Evolutionary conservation across 208 protist genomes (phyloP).

Genomic region (Crithidia brevicula): DNA sequence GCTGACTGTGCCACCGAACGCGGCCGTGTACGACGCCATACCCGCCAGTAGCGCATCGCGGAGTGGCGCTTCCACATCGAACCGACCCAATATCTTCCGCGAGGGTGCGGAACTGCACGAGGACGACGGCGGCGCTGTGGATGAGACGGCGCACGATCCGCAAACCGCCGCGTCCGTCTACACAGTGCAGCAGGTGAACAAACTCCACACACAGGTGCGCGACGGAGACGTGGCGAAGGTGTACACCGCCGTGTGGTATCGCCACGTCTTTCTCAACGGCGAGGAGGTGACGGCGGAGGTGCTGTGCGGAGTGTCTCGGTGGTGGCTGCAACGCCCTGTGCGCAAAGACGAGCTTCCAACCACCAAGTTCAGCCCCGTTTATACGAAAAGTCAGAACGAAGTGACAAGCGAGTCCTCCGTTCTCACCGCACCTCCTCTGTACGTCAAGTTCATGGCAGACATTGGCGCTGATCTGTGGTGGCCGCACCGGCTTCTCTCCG

Average conservation of each 20-base stretch:
- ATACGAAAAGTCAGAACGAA: neutral
- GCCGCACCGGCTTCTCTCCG: slow-evolving; percentile 22
- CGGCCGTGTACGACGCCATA: slow-evolving; percentile 17
- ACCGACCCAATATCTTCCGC: neutral
- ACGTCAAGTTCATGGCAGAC: slow-evolving; percentile 32
- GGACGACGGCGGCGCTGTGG: slow-evolving; percentile 21
- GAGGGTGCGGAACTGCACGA: slow-evolving; percentile 22
- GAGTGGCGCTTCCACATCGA: too few species aligned
- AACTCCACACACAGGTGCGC: slow-evolving; percentile 1
- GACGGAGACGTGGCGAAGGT: neutral
- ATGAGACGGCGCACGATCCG: slow-evolving; percentile 35
- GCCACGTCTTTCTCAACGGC: slow-evolving; percentile 37
- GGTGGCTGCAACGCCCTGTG: slow-evolving; percentile 61
- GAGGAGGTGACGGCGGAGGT: slow-evolving; percentile 19
- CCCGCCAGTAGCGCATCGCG: neutral
- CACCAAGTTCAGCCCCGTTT: neutral
- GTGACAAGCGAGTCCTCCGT: neutral
- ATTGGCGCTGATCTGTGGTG: slow-evolving; percentile 29
- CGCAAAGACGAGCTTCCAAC: slow-evolving; percentile 35
- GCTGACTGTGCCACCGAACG: slow-evolving; percentile 26
- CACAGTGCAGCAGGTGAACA: slow-evolving; percentile 32
- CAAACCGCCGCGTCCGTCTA: slow-evolving; percentile 42
- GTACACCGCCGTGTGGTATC: slow-evolving; percentile 35
- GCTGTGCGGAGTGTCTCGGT: slow-evolving; percentile 41
- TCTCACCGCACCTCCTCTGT: slow-evolving; percentile 13